A percentile compares a stretch with the other conserved stretches of the same genome.
Evolutionary conservation across 2,329 filamentous ascomycete genomes (phyloP).

Genomic region (Sporothrix dimorphospora): DNA sequence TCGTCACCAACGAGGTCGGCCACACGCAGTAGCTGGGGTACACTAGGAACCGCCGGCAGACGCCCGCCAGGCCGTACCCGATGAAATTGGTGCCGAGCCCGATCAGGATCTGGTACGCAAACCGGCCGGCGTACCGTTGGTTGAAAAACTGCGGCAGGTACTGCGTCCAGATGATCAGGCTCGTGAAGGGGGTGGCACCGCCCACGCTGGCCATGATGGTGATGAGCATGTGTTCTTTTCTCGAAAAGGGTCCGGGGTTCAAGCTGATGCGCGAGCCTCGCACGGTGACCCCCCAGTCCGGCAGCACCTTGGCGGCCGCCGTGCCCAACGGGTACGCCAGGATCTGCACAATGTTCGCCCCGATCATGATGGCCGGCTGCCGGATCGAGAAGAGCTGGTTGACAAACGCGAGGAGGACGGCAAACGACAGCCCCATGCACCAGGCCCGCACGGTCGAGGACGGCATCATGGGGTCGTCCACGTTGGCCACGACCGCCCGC

Average conservation of each 20-base stretch:
- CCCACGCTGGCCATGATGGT: conserved; percentile 3
- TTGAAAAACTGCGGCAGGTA: conserved; percentile 9
- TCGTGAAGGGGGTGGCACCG: background rate
- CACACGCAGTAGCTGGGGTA: conserved; percentile 57
- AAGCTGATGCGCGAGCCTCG: background rate
- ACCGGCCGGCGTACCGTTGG: background rate
- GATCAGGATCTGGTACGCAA: conserved; percentile 37
- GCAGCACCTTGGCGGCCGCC: background rate
- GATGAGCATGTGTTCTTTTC: conserved; percentile 3
- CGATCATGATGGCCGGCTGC: background rate
- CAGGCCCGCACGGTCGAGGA: background rate
- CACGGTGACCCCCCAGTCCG: background rate
- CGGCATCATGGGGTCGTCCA: background rate
- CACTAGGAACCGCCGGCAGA: conserved; percentile 54
- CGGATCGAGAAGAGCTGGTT: conserved; percentile 6
- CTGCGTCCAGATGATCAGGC: background rate
- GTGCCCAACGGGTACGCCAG: conserved; percentile 1
- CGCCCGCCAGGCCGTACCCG: conserved; percentile 58
- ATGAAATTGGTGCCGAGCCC: conserved; percentile 57
- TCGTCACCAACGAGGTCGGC: conserved; percentile 52
- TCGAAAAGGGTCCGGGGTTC: background rate
- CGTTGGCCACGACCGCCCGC: background rate
- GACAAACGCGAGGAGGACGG: background rate
- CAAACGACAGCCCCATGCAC: background rate
- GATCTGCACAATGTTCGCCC: background rate